Evolutionary conservation across 257 asterid genomes (phyloP).

Genomic region (Solanum bulbocastanum): DNA sequence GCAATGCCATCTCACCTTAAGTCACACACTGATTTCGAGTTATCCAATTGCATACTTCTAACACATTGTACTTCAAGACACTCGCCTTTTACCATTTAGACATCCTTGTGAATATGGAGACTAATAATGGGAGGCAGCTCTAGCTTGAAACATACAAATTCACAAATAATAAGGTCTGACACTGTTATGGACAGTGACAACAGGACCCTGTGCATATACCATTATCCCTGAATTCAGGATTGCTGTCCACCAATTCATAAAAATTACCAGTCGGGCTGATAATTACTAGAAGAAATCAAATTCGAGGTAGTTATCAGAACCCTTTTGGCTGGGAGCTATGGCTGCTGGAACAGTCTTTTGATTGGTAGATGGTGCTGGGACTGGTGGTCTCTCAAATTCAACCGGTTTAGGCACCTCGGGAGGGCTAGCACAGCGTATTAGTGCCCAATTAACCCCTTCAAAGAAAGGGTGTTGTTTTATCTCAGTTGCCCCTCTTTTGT

Average conservation of each 20-base stretch:
- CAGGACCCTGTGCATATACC: neutral
- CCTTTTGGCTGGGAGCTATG: constrained; percentile 8
- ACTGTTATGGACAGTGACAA: neutral
- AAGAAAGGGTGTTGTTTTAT: constrained; percentile 39
- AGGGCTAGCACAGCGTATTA: constrained; percentile 34
- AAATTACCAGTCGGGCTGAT: neutral
- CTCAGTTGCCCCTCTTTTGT: constrained; percentile 37
- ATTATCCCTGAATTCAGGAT: neutral
- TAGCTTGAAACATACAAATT: neutral
- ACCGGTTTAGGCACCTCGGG: constrained; percentile 35
- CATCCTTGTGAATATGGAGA: neutral
- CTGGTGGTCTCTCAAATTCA: constrained; percentile 11
- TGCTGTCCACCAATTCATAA: neutral
- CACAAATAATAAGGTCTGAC: neutral
- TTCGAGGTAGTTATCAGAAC: constrained; percentile 25
- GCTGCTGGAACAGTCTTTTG: constrained; percentile 9
- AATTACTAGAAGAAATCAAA: constrained; percentile 34
- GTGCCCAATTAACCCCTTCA: constrained; percentile 39
- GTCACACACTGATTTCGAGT: neutral
- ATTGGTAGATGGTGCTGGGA: constrained; percentile 9
- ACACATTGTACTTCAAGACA: neutral
- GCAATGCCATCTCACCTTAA: neutral
- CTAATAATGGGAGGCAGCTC: neutral
- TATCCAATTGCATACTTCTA: neutral
- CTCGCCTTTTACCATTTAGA: neutral